Conservation (phyloP, 495 filamentous ascomycete genomes). For the Penicillium manginii region DNA sequence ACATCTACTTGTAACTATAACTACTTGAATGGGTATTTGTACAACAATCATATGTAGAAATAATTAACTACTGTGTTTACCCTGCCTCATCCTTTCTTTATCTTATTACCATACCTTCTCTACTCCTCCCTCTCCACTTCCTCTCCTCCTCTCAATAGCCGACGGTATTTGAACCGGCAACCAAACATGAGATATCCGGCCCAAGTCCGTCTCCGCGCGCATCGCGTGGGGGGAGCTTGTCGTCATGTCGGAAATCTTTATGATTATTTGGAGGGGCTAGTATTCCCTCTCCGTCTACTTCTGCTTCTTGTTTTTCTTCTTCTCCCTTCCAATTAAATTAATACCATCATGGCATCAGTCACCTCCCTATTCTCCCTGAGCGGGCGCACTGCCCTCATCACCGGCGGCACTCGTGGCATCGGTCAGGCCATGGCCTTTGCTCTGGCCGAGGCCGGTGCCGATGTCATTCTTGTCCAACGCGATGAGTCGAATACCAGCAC, state of each 20-base stretch:
- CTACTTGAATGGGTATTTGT: background rate
- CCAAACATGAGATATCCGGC: constrained; percentile 2
- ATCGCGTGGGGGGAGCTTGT: constrained; percentile 22
- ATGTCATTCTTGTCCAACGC: constrained; percentile 66
- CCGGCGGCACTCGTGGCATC: constrained; percentile 87
- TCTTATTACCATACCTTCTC: background rate
- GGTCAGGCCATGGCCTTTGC: constrained; percentile 83
- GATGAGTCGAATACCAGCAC: constrained; percentile 68
- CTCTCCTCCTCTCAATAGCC: constrained; percentile 27
- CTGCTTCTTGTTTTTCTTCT: background rate
- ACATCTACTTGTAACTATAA: too few species aligned
- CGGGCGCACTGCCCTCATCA: constrained; percentile 77
- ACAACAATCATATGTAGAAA: background rate
- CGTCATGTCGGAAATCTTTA: constrained; percentile 11
- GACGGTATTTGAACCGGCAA: constrained; percentile 30
- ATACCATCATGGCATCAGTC: constrained; percentile 31
- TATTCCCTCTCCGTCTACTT: background rate
- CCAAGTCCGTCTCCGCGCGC: constrained; percentile 14
- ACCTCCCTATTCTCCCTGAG: constrained; percentile 48
- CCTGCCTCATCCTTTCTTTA: background rate
- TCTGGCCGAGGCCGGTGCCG: constrained; percentile 81
- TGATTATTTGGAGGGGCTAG: constrained; percentile 7
- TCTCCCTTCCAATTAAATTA: background rate
- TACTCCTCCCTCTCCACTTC: background rate
- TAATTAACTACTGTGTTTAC: too few species aligned